Evolutionary conservation across 1,139 yeast genomes (phyloP), one percentile per base, ranked within the genome.

Genomic region (Eremothecium gossypii): DNA sequence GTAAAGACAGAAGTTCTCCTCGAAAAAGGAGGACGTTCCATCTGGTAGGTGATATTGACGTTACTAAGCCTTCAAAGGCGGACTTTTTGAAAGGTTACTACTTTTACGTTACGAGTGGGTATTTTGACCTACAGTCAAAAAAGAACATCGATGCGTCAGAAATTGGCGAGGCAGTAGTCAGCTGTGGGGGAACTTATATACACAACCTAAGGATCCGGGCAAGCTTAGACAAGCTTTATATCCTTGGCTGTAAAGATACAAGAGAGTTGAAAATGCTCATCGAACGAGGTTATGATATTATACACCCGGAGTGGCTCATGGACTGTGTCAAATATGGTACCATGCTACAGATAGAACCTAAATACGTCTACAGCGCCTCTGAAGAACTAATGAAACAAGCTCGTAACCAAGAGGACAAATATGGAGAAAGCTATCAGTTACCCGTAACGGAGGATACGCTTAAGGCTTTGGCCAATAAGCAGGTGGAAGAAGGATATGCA

Each of bases 231-330:
- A 29, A 20, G 7, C 41, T 60, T 51, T 10, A 55, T 67, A 27
- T 65, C 63, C 20, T 83, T 12, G 73, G 83, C 11, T 81, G 77
- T 43, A 69, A 64, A 36, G 44, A 59, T 10, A 70, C 82, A 0
- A 66, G 72, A 1, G 71, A 69, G 33, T 74, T 78, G 7, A 58
- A 62, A 8, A 63, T 66, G 0, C 61, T 77, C 40, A 54, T 67
- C 3, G 59, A 67, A 4, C 57, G 67, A 30, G 80, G 79, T 0
- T 72, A 69, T 49, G 85, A 81, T 52, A 67, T 89, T 1, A 56
- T 86, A 7, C 70, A 64, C 42, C 89, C 94, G 1, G 61, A 62
- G 13, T 91, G 96, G 95, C 59, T 86, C 7, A 65, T 76, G 37
- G 87, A 83, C 49, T 77, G 37, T 17, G 29, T 84, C 2, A 53